Conservation (phyloP, 2,329 filamentous ascomycete species). For the Hypoxylon sp. region DNA sequence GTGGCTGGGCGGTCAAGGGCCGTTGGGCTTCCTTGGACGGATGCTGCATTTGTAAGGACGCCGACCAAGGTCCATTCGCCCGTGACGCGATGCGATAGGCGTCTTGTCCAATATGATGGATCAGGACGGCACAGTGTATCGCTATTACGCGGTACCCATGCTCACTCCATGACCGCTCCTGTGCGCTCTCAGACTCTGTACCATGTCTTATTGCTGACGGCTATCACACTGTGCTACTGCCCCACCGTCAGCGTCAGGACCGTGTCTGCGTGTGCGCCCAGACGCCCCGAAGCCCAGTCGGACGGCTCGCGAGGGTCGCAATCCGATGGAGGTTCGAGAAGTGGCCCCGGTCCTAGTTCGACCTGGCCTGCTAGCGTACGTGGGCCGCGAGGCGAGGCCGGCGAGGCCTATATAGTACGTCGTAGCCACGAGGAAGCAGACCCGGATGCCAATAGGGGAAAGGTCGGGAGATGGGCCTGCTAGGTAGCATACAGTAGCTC, state of each 20-base stretch:
- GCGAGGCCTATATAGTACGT: constrained; percentile 5
- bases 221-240: constrained; percentile 17
- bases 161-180: not conserved
- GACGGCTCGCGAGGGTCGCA: constrained; percentile 31
- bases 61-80: constrained; percentile 5
- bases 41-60: constrained; percentile 10
- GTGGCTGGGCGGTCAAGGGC: constrained; percentile 14
- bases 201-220: not conserved
- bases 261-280: too few species aligned
- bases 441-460: constrained; percentile 28
- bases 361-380: constrained; percentile 1
- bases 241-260: constrained; percentile 15
- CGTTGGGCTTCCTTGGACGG: constrained; percentile 8
- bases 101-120: constrained; percentile 13
- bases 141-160: constrained; percentile 15
- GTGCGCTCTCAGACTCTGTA: constrained; percentile 7
- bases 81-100: constrained; percentile 1
- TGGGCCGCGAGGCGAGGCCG: too few species aligned
- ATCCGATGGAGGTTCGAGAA: constrained; percentile 29
- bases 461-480: constrained; percentile 27
- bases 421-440: constrained; percentile 32
- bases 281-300: constrained; percentile 33
- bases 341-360: constrained; percentile 19
- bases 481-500: constrained; percentile 9
- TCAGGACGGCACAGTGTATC: constrained; percentile 11